A percentile compares a stretch with the other conserved stretches of the same genome.
Evolutionary conservation across 257 asterid species (phyloP).

Genomic region (Solanum neorickii): DNA sequence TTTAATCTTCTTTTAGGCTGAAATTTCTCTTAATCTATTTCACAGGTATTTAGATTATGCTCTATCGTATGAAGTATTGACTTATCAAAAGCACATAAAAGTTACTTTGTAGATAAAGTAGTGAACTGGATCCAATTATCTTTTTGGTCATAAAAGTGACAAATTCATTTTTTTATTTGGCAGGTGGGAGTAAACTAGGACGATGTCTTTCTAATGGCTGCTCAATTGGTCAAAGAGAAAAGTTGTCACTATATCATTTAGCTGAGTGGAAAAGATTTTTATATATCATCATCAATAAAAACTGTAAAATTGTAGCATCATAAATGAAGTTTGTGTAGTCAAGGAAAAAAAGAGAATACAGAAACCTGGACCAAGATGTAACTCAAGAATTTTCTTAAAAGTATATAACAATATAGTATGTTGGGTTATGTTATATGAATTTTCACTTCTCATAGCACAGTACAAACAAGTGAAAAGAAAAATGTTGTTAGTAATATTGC

Average conservation of each 20-base stretch:
- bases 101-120: background rate
- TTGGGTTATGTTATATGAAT: background rate
- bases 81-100: background rate
- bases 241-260: background rate
- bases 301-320: background rate
- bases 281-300: background rate
- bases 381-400: background rate
- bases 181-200: background rate
- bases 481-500: background rate
- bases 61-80: background rate
- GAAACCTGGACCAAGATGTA: background rate
- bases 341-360: background rate
- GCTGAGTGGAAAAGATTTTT: background rate
- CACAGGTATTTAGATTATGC: background rate
- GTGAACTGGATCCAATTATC: background rate
- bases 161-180: background rate
- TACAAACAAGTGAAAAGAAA: background rate
- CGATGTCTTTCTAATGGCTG: background rate
- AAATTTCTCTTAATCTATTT: background rate
- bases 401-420: background rate
- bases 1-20: conserved; percentile 27
- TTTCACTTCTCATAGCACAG: background rate
- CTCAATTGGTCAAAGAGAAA: background rate
- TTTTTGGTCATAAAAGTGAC: background rate
- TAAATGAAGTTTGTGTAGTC: background rate